Evolutionary conservation across 345 rosid species (phyloP).

Genomic region (Physaria fendleri): DNA sequence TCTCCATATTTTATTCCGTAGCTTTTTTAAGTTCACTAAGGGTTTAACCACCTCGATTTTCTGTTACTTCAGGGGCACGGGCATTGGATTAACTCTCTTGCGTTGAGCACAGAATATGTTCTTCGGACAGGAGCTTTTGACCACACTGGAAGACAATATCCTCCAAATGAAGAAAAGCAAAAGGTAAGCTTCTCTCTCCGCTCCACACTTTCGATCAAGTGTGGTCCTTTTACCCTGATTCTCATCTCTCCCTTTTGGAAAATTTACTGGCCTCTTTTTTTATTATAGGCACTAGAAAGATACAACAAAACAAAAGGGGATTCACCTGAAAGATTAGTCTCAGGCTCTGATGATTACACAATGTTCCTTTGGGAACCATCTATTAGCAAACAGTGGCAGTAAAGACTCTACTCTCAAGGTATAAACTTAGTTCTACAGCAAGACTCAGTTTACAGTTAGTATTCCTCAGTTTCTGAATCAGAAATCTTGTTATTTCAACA

Average conservation of each 20-base stretch:
- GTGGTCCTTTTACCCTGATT: not conserved
- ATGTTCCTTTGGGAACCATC: constrained; percentile 28
- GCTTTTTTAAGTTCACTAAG: not conserved
- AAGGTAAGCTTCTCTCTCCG: constrained; percentile 30
- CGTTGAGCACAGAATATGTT: constrained; percentile 72
- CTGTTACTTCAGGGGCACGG: constrained; percentile 54
- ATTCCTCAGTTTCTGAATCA: not conserved
- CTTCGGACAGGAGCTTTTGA: constrained; percentile 84
- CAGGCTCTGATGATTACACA: constrained; percentile 73
- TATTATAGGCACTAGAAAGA: no score
- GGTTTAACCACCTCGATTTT: not conserved
- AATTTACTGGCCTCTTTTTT: no score
- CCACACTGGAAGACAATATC: constrained; percentile 55
- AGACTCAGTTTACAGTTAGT: no score
- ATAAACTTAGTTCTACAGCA: no score
- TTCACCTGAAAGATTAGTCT: constrained; percentile 71
- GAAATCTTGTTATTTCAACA: constrained; percentile 6
- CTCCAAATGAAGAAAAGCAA: constrained; percentile 68
- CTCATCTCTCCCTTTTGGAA: no score
- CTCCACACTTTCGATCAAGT: no score
- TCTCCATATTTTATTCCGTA: not conserved
- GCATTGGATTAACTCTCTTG: constrained; percentile 84
- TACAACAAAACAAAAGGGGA: constrained; percentile 56
- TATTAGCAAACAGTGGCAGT: constrained; percentile 20
- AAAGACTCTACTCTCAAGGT: not conserved